Percentiles rank a stretch among this genome's conserved stretches.
phyloP scores from a whole-genome alignment of 73 alveolate genomes.

The Tetrahymena borealis region DNA sequence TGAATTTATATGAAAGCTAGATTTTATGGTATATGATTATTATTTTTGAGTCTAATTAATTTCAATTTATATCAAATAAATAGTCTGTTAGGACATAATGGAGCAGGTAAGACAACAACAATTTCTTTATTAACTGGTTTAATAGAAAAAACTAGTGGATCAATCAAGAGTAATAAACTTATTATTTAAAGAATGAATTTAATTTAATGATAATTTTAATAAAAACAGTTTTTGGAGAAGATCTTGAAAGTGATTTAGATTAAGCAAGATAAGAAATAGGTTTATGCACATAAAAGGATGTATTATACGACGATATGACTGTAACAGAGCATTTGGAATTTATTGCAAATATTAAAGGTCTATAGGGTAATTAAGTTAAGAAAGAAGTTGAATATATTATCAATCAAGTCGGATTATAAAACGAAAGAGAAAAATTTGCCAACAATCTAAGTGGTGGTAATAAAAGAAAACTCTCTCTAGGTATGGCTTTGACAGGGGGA shows the following conservation, averaged over 20 bases:
- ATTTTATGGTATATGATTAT: neutral
- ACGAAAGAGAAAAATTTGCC: slow-evolving; percentile 46
- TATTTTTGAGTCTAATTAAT: neutral
- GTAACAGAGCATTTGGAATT: slow-evolving; percentile 81
- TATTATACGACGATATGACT: slow-evolving; percentile 70
- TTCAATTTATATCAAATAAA: neutral
- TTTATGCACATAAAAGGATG: slow-evolving; percentile 88
- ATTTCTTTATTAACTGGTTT: slow-evolving; percentile 47
- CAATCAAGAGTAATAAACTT: neutral
- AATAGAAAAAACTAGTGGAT: slow-evolving; percentile 19
- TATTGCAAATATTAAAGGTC: slow-evolving; percentile 73
- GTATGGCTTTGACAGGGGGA: slow-evolving; percentile 83
- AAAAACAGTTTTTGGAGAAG: neutral
- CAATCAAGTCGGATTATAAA: slow-evolving; percentile 57
- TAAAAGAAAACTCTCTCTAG: slow-evolving; percentile 87
- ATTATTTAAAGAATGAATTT: neutral
- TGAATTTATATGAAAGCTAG: neutral
- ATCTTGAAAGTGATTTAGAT: slow-evolving; percentile 63
- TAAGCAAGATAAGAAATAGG: slow-evolving; percentile 74
- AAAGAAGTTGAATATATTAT: slow-evolving; percentile 61
- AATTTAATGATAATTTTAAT: neutral
- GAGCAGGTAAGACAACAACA: slow-evolving; percentile 72
- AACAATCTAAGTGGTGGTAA: slow-evolving; percentile 77
- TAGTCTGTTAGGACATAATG: slow-evolving; percentile 52
- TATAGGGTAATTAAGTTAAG: slow-evolving; percentile 48